These are phyloP conservation scores for Achlya hypogyna DNA, from an alignment of 352 stramenopile species.

Conservation along the genomic window DNA sequence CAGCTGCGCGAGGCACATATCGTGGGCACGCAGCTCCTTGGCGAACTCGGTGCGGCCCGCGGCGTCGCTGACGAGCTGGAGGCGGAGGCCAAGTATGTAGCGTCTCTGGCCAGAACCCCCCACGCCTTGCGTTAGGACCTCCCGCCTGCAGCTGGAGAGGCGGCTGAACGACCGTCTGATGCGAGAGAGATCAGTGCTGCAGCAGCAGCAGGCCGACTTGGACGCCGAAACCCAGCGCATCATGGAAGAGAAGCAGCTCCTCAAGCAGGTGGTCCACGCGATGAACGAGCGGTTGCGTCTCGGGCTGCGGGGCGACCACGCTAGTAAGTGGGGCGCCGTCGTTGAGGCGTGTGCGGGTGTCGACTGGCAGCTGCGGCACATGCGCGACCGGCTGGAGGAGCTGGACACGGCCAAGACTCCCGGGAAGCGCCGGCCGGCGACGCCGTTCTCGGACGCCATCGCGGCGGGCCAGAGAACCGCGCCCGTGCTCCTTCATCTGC, in stretches of 20 bases:
- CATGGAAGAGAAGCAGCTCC: conserved; percentile 34
- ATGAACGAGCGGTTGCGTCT: conserved; percentile 34
- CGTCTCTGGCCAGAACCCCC: too few species aligned
- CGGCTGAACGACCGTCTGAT: too few species aligned
- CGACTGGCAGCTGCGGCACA: conserved; percentile 60
- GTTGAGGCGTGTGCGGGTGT: conserved; percentile 35
- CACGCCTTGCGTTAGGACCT: too few species aligned
- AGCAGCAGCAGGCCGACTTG: not conserved
- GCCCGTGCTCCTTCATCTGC: conserved; percentile 44
- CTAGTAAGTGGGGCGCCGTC: conserved; percentile 38
- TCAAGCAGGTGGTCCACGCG: conserved; percentile 37
- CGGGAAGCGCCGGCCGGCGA: conserved; percentile 21
- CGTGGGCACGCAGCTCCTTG: too few species aligned
- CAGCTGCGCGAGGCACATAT: too few species aligned
- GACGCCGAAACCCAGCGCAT: conserved; percentile 19
- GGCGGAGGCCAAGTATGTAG: too few species aligned
- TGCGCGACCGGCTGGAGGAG: conserved; percentile 45
- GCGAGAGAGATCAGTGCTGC: conserved; percentile 8
- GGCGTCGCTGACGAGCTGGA: too few species aligned
- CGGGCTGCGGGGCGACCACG: conserved; percentile 41
- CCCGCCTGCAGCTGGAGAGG: too few species aligned
- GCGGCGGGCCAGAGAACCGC: conserved; percentile 47
- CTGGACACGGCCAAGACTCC: conserved; percentile 22
- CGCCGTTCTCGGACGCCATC: conserved; percentile 62
- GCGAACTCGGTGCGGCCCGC: too few species aligned